Percentiles rank a stretch among this genome's conserved stretches.
Conservation (phyloP, 2,329 filamentous ascomycete genomes). For the Myriosclerotinia curreyana region DNA sequence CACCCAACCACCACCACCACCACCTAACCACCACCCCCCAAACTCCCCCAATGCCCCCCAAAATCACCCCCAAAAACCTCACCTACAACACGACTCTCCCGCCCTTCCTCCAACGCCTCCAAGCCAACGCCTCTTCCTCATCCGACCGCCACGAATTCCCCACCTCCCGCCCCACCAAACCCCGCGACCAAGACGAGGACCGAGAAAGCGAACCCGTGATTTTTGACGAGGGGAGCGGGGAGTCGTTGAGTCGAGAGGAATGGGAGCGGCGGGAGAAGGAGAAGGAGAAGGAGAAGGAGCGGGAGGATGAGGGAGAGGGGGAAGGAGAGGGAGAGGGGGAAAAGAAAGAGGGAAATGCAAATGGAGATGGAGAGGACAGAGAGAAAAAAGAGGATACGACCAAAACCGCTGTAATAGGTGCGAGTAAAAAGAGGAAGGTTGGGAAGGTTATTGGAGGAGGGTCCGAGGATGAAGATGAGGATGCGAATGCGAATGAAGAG, state of each 20-base stretch:
- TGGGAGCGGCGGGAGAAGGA: conserved; percentile 39
- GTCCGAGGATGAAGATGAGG: conserved; percentile 30
- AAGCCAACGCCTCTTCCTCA: conserved; percentile 49
- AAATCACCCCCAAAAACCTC: conserved; percentile 69
- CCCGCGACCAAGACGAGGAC: conserved; percentile 61
- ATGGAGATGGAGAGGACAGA: conserved; percentile 38
- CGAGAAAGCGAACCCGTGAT: conserved; percentile 75
- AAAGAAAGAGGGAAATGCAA: conserved; percentile 12
- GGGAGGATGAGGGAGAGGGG: conserved; percentile 32
- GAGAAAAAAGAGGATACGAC: conserved; percentile 47
- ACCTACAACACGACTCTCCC: conserved; percentile 60
- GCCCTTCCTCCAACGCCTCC: conserved; percentile 58
- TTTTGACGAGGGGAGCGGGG: conserved; percentile 69
- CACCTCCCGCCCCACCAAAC: conserved; percentile 44
- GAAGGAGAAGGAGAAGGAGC: no score
- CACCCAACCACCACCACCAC: not conserved
- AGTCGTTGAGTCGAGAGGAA: conserved; percentile 44
- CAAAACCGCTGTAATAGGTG: conserved; percentile 44
- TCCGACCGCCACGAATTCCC: conserved; percentile 44
- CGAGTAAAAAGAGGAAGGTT: conserved; percentile 53
- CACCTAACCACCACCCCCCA: not conserved
- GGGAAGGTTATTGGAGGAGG: conserved; percentile 50
- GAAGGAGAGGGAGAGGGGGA: conserved; percentile 22
- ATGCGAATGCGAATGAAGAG: conserved; percentile 1
- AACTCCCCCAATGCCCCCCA: conserved; percentile 42